Percentiles rank a stretch among this genome's conserved stretches.
phyloP scores from a whole-genome alignment of 352 stramenopile species.

The Pythium periplocum region DNA sequence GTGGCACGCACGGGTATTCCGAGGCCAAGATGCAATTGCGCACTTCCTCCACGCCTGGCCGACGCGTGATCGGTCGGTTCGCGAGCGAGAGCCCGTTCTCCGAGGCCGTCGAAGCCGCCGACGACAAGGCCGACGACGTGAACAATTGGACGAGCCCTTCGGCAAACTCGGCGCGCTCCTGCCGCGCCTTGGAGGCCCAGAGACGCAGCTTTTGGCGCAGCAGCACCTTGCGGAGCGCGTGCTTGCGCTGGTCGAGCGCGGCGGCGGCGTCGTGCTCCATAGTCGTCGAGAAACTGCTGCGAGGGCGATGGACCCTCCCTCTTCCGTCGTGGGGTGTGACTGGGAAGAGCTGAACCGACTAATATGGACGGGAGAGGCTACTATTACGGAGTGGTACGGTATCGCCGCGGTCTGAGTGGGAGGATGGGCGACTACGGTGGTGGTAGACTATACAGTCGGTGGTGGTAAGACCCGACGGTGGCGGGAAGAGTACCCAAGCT shows the following conservation, averaged over 20 bases:
- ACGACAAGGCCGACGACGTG: conserved; percentile 29
- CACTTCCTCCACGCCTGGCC: conserved; percentile 67
- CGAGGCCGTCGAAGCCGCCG: conserved; percentile 1
- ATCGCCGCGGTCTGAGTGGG: no score
- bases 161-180: conserved; percentile 48
- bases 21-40: conserved; percentile 51
- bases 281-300: neutral
- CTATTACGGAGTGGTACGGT: no score
- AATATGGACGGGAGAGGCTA: no score
- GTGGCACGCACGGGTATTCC: conserved; percentile 43
- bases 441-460: no score
- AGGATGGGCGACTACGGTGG: no score
- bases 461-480: no score
- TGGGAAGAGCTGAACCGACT: no score
- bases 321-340: no score
- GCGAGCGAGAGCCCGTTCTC: conserved; percentile 11
- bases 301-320: neutral
- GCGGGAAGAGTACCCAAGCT: no score
- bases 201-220: conserved; percentile 41
- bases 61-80: conserved; percentile 51
- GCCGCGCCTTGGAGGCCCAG: conserved; percentile 48
- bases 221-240: conserved; percentile 37
- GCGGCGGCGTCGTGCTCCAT: conserved; percentile 7
- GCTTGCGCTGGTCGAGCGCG: conserved; percentile 10
- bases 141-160: conserved; percentile 60